phyloP scores from a whole-genome alignment of 345 rosid genomes.

The Linum usitatissimum region DNA sequence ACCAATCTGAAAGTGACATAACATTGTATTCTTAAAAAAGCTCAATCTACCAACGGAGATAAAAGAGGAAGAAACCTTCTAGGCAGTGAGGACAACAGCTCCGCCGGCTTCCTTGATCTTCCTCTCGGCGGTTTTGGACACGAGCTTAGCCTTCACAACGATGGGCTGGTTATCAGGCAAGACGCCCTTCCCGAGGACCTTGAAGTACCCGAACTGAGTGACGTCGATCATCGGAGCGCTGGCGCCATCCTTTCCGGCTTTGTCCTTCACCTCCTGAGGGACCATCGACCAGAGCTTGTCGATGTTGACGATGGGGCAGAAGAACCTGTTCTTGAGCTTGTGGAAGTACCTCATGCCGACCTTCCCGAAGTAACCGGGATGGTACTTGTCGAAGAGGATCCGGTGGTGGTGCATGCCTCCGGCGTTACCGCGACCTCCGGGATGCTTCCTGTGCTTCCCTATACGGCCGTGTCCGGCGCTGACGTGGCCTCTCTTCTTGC shows the following conservation, averaged over 20 bases:
- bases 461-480: background rate
- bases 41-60: background rate
- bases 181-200: background rate
- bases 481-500: slow-evolving; percentile 1
- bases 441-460: background rate
- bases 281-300: background rate
- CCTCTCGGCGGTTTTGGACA: background rate
- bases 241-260: background rate
- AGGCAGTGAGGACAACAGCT: background rate
- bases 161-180: background rate
- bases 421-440: background rate
- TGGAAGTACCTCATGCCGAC: background rate
- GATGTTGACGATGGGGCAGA: background rate
- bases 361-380: background rate
- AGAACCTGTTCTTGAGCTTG: background rate
- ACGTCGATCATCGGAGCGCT: background rate
- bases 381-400: background rate
- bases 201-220: background rate
- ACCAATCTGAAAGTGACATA: no score
- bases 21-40: background rate
- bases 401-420: background rate
- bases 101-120: background rate
- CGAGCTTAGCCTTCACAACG: slow-evolving; percentile 1
- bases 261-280: background rate
- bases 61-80: background rate